Conservation (phyloP, 169 alveolate genomes). For the Hepatocystis sp. region DNA sequence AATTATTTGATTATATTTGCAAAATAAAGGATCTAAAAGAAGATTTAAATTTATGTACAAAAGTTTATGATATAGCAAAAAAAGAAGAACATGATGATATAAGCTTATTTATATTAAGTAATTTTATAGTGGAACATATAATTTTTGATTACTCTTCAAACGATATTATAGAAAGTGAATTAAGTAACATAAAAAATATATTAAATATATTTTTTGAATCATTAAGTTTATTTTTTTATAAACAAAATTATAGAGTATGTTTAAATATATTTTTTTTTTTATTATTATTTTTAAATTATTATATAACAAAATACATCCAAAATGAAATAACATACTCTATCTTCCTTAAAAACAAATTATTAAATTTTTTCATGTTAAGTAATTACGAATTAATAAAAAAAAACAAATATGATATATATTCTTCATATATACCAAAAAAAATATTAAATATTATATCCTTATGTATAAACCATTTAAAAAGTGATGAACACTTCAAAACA, state of each 20-base stretch:
- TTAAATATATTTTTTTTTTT: slow-evolving; percentile 57
- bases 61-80: slow-evolving; percentile 41
- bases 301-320: slow-evolving; percentile 55
- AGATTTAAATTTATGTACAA: slow-evolving; percentile 20
- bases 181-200: slow-evolving; percentile 52
- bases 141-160: slow-evolving; percentile 41
- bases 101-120: slow-evolving; percentile 62
- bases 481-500: slow-evolving; percentile 21
- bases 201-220: slow-evolving; percentile 70
- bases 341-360: slow-evolving; percentile 31
- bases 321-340: slow-evolving; percentile 37
- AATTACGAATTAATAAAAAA: slow-evolving; percentile 54
- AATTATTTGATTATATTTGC: slow-evolving; percentile 44
- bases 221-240: slow-evolving; percentile 44
- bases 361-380: slow-evolving; percentile 45
- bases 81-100: slow-evolving; percentile 71
- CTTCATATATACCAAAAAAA: slow-evolving; percentile 49
- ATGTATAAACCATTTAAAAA: slow-evolving; percentile 59
- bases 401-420: slow-evolving; percentile 41
- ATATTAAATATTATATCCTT: slow-evolving; percentile 47
- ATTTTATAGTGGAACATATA: slow-evolving; percentile 52
- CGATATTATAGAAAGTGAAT: slow-evolving; percentile 58
- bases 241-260: slow-evolving; percentile 44
- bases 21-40: slow-evolving; percentile 6
- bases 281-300: slow-evolving; percentile 59